Percentiles rank a stretch among this genome's conserved stretches.
Conservation (phyloP, 2,329 filamentous ascomycete species). For the Aspergillus clavatus region DNA sequence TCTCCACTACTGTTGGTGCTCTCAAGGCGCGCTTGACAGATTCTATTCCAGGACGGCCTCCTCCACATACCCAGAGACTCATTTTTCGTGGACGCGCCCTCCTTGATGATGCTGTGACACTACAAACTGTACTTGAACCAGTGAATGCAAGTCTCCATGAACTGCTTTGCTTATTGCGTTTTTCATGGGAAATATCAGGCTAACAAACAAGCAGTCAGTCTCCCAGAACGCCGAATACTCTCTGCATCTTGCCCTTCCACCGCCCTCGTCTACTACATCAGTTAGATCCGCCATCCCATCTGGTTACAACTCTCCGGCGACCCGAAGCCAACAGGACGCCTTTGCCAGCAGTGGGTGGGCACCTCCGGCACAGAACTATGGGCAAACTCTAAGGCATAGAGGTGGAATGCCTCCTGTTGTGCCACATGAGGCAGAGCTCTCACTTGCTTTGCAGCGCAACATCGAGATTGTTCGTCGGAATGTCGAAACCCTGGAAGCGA, state of each 20-base stretch:
- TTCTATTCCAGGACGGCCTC: constrained; percentile 44
- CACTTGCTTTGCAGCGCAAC: constrained; percentile 17
- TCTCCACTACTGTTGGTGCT: constrained; percentile 45
- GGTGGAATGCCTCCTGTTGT: constrained; percentile 6
- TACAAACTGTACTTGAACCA: constrained; percentile 49
- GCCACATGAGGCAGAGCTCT: constrained; percentile 15
- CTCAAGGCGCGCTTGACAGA: constrained; percentile 51
- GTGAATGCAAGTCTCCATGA: constrained; percentile 41
- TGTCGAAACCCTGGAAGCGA: constrained; percentile 15
- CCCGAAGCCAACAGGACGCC: not conserved
- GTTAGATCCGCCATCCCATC: constrained; percentile 5
- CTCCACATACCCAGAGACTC: constrained; percentile 49
- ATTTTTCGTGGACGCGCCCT: constrained; percentile 56
- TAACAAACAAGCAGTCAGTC: constrained; percentile 3
- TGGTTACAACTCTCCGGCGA: not conserved
- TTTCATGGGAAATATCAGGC: not conserved
- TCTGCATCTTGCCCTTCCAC: constrained; percentile 43
- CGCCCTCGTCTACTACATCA: constrained; percentile 19
- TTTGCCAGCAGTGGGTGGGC: not conserved
- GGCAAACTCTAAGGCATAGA: constrained; percentile 12
- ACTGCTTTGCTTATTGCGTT: not conserved
- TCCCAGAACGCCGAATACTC: constrained; percentile 26
- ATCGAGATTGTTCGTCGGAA: constrained; percentile 20
- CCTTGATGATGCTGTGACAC: constrained; percentile 43
- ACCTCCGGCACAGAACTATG: not conserved